phyloP scores from a whole-genome alignment of 306 rosid genomes.

The Elaeagnus macrophylla region DNA sequence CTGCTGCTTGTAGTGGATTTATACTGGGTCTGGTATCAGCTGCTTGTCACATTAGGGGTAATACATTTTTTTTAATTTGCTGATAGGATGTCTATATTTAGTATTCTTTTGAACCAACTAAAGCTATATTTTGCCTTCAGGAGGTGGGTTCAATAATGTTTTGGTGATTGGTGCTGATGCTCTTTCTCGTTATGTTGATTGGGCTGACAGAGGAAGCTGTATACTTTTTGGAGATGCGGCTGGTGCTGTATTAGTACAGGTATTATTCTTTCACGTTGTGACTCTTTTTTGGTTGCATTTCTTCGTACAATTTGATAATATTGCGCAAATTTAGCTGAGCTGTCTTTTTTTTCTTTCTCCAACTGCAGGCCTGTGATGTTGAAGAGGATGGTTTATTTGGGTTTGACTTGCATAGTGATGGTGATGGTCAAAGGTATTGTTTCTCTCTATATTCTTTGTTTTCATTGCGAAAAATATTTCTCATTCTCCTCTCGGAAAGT shows the following conservation, averaged over 20 bases:
- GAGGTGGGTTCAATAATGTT: slow-evolving; percentile 85
- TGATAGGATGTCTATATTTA: slow-evolving; percentile 10
- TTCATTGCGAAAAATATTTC: too few species aligned
- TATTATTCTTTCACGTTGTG: slow-evolving; percentile 9
- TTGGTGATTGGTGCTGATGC: slow-evolving; percentile 93
- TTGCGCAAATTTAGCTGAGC: too few species aligned
- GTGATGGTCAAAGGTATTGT: slow-evolving; percentile 69
- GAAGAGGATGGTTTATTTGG: slow-evolving; percentile 83
- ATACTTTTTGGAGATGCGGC: slow-evolving; percentile 99
- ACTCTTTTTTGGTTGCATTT: not conserved
- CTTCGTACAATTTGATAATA: too few species aligned
- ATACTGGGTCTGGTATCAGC: slow-evolving; percentile 83
- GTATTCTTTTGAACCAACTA: slow-evolving; percentile 14
- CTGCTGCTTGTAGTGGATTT: slow-evolving; percentile 98
- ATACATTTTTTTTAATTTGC: slow-evolving; percentile 11
- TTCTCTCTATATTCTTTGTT: slow-evolving; percentile 4
- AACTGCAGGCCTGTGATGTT: slow-evolving; percentile 57
- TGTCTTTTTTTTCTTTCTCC: too few species aligned
- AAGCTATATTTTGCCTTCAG: slow-evolving; percentile 35
- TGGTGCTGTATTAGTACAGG: slow-evolving; percentile 94
- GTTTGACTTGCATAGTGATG: slow-evolving; percentile 90
- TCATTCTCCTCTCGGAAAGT: too few species aligned
- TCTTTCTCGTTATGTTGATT: slow-evolving; percentile 85
- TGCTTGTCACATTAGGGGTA: slow-evolving; percentile 94
- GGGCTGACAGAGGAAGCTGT: slow-evolving; percentile 91